Conservation (phyloP, 345 rosid genomes). For the Mangifera indica region DNA sequence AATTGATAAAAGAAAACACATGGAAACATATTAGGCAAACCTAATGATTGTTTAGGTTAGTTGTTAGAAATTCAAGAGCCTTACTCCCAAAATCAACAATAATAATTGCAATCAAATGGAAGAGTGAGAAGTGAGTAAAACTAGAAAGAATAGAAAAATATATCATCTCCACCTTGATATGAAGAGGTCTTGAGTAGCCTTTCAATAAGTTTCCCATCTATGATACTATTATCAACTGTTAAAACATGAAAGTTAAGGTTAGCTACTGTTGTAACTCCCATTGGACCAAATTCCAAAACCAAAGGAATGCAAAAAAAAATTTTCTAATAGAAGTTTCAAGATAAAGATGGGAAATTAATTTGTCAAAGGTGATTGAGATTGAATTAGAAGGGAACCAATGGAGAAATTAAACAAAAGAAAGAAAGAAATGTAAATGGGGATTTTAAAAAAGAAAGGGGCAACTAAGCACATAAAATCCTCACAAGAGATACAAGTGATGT, state of each 20-base stretch:
- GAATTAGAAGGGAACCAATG: conserved; percentile 58
- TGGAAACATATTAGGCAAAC: conserved; percentile 12
- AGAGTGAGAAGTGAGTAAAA: background rate
- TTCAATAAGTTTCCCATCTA: conserved; percentile 85
- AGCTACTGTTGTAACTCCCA: conserved; percentile 51
- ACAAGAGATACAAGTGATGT: conserved; percentile 61
- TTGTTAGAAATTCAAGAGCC: conserved; percentile 59
- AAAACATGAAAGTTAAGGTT: conserved; percentile 75
- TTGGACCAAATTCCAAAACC: conserved; percentile 19
- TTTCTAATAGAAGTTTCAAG: conserved; percentile 40
- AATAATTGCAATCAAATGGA: conserved; percentile 46
- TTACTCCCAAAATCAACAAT: conserved; percentile 74
- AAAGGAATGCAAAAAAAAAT: conserved; percentile 30
- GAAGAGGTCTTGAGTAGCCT: conserved; percentile 89
- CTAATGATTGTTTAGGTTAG: conserved; percentile 32
- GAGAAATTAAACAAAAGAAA: background rate
- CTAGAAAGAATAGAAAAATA: background rate
- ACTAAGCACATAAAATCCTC: conserved; percentile 51
- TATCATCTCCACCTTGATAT: conserved; percentile 54
- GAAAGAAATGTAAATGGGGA: background rate
- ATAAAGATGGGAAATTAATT: conserved; percentile 43
- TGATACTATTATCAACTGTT: conserved; percentile 86
- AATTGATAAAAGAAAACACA: background rate
- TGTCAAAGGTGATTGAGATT: conserved; percentile 35
- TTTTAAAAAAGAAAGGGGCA: conserved; percentile 26